A percentile compares a stretch with the other conserved stretches of the same genome.
Conservation (phyloP, 2,329 filamentous ascomycete genomes). For the Sarocladium strictum region DNA sequence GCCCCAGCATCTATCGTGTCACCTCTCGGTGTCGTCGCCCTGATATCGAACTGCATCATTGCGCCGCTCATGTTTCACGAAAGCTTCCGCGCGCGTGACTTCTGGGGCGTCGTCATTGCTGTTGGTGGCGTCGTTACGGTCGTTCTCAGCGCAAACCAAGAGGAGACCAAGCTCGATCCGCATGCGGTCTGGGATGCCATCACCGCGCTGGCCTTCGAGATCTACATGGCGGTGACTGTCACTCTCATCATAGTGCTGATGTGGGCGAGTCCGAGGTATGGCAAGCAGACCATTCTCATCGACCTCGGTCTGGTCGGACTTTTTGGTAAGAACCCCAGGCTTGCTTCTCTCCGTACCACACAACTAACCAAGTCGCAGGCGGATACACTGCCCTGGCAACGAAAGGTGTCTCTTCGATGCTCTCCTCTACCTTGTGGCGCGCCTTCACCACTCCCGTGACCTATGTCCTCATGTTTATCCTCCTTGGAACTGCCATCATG, state of each 20-base stretch:
- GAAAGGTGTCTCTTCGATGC: constrained; percentile 90
- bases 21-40: constrained; percentile 89
- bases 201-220: constrained; percentile 80
- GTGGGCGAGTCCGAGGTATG: constrained; percentile 77
- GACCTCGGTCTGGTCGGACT: constrained; percentile 89
- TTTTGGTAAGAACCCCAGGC: constrained; percentile 60
- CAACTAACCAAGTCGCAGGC: constrained; percentile 40
- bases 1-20: constrained; percentile 96
- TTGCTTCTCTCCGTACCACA: not conserved
- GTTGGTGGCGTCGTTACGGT: constrained; percentile 86
- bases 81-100: constrained; percentile 75
- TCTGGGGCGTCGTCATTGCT: constrained; percentile 81
- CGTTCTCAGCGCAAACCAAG: constrained; percentile 81
- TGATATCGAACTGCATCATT: constrained; percentile 95
- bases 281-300: constrained; percentile 80
- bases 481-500: constrained; percentile 83
- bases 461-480: constrained; percentile 73
- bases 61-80: constrained; percentile 93
- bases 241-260: constrained; percentile 70
- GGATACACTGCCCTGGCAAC: constrained; percentile 96
- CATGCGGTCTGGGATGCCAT: constrained; percentile 88
- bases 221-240: constrained; percentile 76
- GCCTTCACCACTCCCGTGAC: constrained; percentile 89
- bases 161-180: constrained; percentile 86
- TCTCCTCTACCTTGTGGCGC: constrained; percentile 84